Evolutionary conservation across 108 stramenopile genomes (phyloP).

Genomic region (Cyclostephanos tholiformis): DNA sequence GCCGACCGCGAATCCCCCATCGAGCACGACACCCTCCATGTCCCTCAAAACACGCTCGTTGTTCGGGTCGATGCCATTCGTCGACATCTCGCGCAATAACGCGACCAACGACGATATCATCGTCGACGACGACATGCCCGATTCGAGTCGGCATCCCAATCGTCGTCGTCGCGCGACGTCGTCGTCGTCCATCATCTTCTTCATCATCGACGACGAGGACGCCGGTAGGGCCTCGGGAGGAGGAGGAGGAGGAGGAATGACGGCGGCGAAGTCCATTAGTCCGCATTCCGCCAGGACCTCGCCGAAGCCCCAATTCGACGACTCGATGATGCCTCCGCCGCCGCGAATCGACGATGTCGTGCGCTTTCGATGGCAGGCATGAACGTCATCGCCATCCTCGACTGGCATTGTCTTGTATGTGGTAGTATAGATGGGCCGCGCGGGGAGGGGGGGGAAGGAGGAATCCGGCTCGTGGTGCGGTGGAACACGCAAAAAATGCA

Average conservation of each 20-base stretch:
- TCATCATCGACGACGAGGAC: constrained; percentile 8
- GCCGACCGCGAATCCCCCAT: neutral
- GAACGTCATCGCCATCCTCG: no score
- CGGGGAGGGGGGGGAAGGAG: no score
- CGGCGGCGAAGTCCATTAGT: constrained; percentile 16
- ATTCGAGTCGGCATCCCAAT: constrained; percentile 35
- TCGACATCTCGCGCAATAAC: constrained; percentile 28
- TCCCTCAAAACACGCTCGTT: constrained; percentile 27
- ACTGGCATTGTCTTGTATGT: no score
- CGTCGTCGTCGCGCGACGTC: neutral
- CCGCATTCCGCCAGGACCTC: constrained; percentile 54
- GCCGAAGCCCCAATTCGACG: constrained; percentile 29
- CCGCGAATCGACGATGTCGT: no score
- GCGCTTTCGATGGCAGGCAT: no score
- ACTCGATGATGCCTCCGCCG: no score
- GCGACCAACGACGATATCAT: constrained; percentile 28
- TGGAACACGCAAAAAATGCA: no score
- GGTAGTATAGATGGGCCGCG: no score
- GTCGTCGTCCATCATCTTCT: constrained; percentile 1
- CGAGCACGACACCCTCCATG: constrained; percentile 21
- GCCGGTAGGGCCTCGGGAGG: neutral
- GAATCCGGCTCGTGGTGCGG: no score
- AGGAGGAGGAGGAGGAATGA: neutral
- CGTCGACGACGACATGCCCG: constrained; percentile 16
- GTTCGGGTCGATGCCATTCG: constrained; percentile 30